phyloP scores from a whole-genome alignment of 257 asterid species.

The Eucommia ulmoides region DNA sequence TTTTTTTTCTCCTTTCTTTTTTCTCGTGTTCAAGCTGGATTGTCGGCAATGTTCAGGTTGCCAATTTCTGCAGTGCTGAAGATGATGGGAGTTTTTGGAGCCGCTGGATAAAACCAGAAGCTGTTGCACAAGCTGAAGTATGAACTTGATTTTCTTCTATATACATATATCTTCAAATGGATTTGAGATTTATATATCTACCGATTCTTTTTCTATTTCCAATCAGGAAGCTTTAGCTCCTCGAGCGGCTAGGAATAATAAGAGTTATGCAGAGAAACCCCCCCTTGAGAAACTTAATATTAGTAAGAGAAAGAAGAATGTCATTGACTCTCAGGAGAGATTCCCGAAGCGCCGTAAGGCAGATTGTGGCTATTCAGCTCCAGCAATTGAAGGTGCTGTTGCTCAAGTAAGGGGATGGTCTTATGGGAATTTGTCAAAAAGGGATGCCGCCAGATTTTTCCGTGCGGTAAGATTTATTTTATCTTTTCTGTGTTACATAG shows the following conservation, averaged over 20 bases:
- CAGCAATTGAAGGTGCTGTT: constrained; percentile 88
- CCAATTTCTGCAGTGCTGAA: constrained; percentile 87
- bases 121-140: constrained; percentile 74
- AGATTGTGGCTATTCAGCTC: constrained; percentile 50
- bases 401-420: constrained; percentile 99
- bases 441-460: constrained; percentile 90
- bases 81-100: constrained; percentile 98
- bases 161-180: constrained; percentile 4
- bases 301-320: constrained; percentile 80
- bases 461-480: constrained; percentile 62
- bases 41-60: constrained; percentile 93
- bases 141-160: constrained; percentile 3
- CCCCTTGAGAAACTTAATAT: constrained; percentile 48
- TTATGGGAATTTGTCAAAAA: constrained; percentile 80
- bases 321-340: constrained; percentile 66
- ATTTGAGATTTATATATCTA: constrained; percentile 7
- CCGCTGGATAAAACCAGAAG: constrained; percentile 98
- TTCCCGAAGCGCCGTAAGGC: constrained; percentile 75
- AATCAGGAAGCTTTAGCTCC: constrained; percentile 87
- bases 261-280: constrained; percentile 78
- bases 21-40: too few species aligned
- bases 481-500: neutral
- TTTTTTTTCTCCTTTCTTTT: neutral
- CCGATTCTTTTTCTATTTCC: constrained; percentile 4
- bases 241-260: constrained; percentile 90